phyloP scores from a whole-genome alignment of 1,284 basidiomycete genomes.

The Paramarasmius palmivorus region DNA sequence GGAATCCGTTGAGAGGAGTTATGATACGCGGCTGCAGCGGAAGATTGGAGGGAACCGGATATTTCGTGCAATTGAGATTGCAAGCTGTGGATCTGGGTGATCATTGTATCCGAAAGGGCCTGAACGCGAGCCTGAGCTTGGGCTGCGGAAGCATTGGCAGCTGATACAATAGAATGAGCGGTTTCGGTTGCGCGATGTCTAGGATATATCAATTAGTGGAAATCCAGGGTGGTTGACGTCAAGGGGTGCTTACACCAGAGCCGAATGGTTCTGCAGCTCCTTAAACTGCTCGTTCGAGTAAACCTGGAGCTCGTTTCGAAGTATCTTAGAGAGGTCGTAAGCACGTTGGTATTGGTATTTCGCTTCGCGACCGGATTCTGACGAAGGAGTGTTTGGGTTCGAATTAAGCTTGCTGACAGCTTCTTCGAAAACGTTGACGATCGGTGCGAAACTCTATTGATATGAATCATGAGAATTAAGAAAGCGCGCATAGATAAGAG shows the following conservation, averaged over 20 bases:
- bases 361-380: slow-evolving; percentile 24
- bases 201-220: slow-evolving; percentile 12
- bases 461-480: slow-evolving; percentile 16
- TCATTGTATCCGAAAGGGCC: slow-evolving; percentile 51
- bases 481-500: slow-evolving; percentile 14
- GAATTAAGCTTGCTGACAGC: slow-evolving; percentile 56
- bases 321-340: slow-evolving; percentile 58
- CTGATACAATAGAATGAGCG: slow-evolving; percentile 58
- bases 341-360: slow-evolving; percentile 79
- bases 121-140: slow-evolving; percentile 43
- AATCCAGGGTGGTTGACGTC: not conserved
- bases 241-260: slow-evolving; percentile 51
- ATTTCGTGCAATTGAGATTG: slow-evolving; percentile 59
- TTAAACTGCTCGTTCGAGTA: slow-evolving; percentile 74
- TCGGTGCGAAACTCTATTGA: slow-evolving; percentile 63
- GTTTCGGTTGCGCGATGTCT: slow-evolving; percentile 72
- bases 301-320: slow-evolving; percentile 60
- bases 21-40: slow-evolving; percentile 42
- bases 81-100: slow-evolving; percentile 62
- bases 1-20: slow-evolving; percentile 33
- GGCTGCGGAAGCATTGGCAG: slow-evolving; percentile 47
- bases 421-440: slow-evolving; percentile 69
- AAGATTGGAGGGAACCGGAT: slow-evolving; percentile 54
- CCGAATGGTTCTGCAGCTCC: slow-evolving; percentile 67
- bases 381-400: slow-evolving; percentile 41